Base-by-base conservation (phyloP, 2,329 filamentous ascomycete species). In the Aphanocladium album region DNA sequence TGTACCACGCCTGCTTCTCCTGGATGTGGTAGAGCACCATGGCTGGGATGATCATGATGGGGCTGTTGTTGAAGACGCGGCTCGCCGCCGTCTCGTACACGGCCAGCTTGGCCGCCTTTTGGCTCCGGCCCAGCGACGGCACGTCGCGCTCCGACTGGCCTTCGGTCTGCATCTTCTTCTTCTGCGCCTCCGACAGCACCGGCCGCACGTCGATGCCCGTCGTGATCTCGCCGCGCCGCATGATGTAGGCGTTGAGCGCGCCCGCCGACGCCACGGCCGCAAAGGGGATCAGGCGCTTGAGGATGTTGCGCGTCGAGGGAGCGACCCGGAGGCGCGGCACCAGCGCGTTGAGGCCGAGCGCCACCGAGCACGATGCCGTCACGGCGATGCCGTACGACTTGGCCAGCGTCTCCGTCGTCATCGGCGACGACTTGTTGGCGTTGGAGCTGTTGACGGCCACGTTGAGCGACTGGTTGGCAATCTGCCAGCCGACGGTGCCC, bases 401-500 rank as follows among this genome's bases (percentile, higher is more conserved):
- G 64, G 88, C 84, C 64, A 99, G 87, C 67, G 91, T 90, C 23
- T 85, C 84, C 62, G 86, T 89, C 21, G 90, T 89, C 64, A 98
- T 83, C 1, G 93, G 91, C 3, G 91, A 93, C 43, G 92, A 96
- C 76, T 99, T 99, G 83, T 99, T 99, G 64, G 93, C 91, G 74
- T 99, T 99, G 71, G 93, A 90, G 73, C 87, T 92, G 83, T 99
- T 99, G 82, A 99, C 93, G 67, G 91, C 93, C 30, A 99, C 95
- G 74, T 99, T 99, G 68, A 99, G 88, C 14, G 93, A 97, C 79
- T 99, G 95, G 77, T 99, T 99, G 67, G 90, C 86, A 62, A 97
- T 86, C 77, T 99, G 95, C 95, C 95, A 99, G 66, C 89, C 88
- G 41, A 98, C 81, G 5, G 91, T 97, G 57, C 93, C 95, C 46